Conservation (phyloP, 1,284 basidiomycete species). For the Bondarzewia mesenterica region DNA sequence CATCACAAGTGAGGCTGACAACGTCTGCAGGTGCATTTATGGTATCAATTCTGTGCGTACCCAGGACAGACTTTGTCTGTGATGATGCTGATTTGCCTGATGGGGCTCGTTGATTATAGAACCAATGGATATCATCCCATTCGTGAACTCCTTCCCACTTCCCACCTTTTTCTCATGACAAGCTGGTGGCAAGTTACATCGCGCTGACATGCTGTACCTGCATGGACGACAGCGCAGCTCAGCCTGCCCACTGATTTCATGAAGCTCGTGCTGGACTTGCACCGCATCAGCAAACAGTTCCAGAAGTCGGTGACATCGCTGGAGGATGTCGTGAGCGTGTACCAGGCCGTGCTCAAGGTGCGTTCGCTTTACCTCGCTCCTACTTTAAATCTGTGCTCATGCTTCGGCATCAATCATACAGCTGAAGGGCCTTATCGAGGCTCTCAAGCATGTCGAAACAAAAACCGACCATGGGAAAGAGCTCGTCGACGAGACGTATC, state of each 20-base stretch:
- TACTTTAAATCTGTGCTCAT: neutral
- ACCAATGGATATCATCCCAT: conserved; percentile 49
- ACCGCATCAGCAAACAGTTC: conserved; percentile 89
- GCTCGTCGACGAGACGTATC: conserved; percentile 64
- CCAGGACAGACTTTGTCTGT: neutral
- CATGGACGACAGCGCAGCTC: too few species aligned
- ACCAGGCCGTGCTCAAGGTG: conserved; percentile 78
- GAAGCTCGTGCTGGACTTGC: conserved; percentile 91
- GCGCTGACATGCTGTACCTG: neutral
- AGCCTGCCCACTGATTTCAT: too few species aligned
- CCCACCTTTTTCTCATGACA: too few species aligned
- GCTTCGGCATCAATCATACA: conserved; percentile 21
- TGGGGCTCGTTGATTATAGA: conserved; percentile 29
- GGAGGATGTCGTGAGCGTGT: conserved; percentile 94
- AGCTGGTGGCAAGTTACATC: too few species aligned
- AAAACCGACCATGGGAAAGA: conserved; percentile 38
- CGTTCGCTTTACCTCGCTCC: too few species aligned
- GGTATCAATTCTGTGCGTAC: conserved; percentile 63
- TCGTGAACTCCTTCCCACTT: too few species aligned
- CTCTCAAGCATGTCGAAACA: conserved; percentile 46
- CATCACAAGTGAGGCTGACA: conserved; percentile 1
- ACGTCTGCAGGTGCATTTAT: conserved; percentile 65
- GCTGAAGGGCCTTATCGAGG: conserved; percentile 71
- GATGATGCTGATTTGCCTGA: neutral
- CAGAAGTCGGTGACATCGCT: conserved; percentile 79